Conservation (phyloP, 306 rosid genomes). For the Vigna hirtella region DNA sequence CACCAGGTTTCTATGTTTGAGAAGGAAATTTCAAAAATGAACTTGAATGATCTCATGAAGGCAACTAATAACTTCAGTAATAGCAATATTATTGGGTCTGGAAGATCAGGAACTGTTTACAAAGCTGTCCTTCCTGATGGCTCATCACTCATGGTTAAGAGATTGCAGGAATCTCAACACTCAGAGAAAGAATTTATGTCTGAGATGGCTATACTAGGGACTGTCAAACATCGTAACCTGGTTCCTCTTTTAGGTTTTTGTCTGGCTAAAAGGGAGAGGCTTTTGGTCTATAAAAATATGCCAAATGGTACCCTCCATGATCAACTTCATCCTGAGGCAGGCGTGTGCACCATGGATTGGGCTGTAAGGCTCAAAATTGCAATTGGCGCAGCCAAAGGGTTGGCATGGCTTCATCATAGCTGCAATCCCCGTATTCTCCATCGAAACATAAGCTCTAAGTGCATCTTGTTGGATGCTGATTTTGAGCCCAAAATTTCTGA, state of each 20-base stretch:
- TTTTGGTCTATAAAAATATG: constrained; percentile 79
- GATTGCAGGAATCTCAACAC: constrained; percentile 89
- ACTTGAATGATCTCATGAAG: constrained; percentile 88
- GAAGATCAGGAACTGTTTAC: constrained; percentile 87
- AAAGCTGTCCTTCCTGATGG: constrained; percentile 81
- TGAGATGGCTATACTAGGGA: constrained; percentile 87
- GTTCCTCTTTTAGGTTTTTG: constrained; percentile 93
- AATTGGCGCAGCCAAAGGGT: constrained; percentile 90
- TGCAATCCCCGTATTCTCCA: constrained; percentile 95
- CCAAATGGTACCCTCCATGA: constrained; percentile 81
- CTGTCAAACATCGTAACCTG: constrained; percentile 69
- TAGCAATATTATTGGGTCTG: constrained; percentile 72
- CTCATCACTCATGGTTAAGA: constrained; percentile 80
- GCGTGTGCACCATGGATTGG: constrained; percentile 70
- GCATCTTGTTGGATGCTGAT: constrained; percentile 76
- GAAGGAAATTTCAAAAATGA: constrained; percentile 78
- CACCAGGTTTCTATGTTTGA: constrained; percentile 85
- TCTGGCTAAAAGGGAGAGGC: constrained; percentile 80
- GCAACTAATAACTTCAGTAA: constrained; percentile 81
- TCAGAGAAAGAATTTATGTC: constrained; percentile 82
- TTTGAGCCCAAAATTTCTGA: constrained; percentile 91
- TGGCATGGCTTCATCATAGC: constrained; percentile 94
- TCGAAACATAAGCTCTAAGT: constrained; percentile 93
- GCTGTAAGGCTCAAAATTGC: constrained; percentile 80
- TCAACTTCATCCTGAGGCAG: constrained; percentile 64